These are phyloP conservation scores for Amoeboradix gromovi DNA, from an alignment of 371 early-diverging fungal genomes.

Conservation along the genomic window DNA sequence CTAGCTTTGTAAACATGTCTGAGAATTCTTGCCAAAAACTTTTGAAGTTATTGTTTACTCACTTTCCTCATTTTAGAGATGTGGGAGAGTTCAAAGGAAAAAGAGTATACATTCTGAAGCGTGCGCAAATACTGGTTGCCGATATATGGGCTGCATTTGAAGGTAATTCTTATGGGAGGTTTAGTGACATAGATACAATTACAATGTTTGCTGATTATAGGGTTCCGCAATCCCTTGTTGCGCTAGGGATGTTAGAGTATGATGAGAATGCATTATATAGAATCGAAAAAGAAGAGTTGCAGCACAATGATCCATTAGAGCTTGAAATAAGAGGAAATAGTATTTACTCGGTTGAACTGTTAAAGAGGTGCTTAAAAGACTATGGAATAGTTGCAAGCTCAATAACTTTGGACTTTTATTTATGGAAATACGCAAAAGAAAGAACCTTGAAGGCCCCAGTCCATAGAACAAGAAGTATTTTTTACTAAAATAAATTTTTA, in stretches of 20 bases:
- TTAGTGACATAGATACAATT: constrained; percentile 42
- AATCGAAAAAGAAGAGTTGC: constrained; percentile 7
- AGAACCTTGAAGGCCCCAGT: constrained; percentile 27
- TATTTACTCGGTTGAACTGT: constrained; percentile 47
- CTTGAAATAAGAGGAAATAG: constrained; percentile 57
- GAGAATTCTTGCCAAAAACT: constrained; percentile 22
- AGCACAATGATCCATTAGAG: constrained; percentile 27
- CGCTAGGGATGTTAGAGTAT: constrained; percentile 36
- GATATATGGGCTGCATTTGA: constrained; percentile 70
- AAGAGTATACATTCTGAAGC: constrained; percentile 36
- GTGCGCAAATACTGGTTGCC: constrained; percentile 65
- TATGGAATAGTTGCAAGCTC: constrained; percentile 19
- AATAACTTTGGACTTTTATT: constrained; percentile 53
- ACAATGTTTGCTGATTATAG: constrained; percentile 85
- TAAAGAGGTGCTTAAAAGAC: constrained; percentile 3
- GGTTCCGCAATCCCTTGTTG: constrained; percentile 31
- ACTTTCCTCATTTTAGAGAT: constrained; percentile 44
- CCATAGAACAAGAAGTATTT: constrained; percentile 44
- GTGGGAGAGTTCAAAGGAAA: constrained; percentile 21
- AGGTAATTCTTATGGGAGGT: constrained; percentile 26
- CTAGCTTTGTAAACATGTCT: constrained; percentile 22
- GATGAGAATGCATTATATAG: constrained; percentile 20
- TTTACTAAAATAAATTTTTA: constrained; percentile 17
- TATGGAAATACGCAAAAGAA: constrained; percentile 60
- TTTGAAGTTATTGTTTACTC: constrained; percentile 21